phyloP scores from a whole-genome alignment of 768 basidiomycete species.

The Polyporus arcularius region DNA sequence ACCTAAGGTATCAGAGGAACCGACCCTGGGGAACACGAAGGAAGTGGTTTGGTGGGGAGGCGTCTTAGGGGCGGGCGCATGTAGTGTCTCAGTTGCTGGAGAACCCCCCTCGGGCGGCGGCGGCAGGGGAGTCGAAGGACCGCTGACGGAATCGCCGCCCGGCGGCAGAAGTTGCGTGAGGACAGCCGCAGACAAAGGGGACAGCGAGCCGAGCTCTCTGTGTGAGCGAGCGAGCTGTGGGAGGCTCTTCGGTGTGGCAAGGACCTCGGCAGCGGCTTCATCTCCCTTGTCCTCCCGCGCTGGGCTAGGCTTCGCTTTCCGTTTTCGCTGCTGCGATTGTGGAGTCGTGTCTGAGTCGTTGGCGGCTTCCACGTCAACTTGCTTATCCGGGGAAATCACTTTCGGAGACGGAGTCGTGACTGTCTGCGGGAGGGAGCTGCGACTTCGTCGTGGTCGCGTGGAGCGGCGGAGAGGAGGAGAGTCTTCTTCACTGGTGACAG shows the following conservation, averaged over 20 bases:
- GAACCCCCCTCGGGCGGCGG: not conserved
- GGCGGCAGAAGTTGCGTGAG: slow-evolving; percentile 39
- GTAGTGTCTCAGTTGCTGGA: not conserved
- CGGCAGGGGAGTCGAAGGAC: slow-evolving; percentile 10
- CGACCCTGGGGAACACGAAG: slow-evolving; percentile 15
- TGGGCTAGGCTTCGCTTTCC: slow-evolving; percentile 6
- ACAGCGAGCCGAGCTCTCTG: slow-evolving; percentile 55
- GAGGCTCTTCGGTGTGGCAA: not conserved
- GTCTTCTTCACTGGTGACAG: not conserved
- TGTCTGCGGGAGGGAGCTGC: slow-evolving; percentile 10
- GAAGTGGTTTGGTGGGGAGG: slow-evolving; percentile 1
- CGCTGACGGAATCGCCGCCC: not conserved
- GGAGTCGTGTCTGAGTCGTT: not conserved
- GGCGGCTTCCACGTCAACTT: not conserved
- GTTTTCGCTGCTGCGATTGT: slow-evolving; percentile 14
- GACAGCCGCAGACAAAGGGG: slow-evolving; percentile 54
- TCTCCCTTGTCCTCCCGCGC: not conserved
- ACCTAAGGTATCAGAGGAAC: not conserved
- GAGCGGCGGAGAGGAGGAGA: slow-evolving; percentile 20
- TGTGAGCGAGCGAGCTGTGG: slow-evolving; percentile 14
- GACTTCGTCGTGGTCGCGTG: slow-evolving; percentile 16
- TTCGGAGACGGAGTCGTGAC: not conserved
- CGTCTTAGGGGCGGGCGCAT: not conserved
- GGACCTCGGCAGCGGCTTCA: not conserved
- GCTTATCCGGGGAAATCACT: not conserved